These are phyloP conservation scores for Penicillium robsamsonii DNA, from an alignment of 495 filamentous ascomycete species.

Conservation along the genomic window DNA sequence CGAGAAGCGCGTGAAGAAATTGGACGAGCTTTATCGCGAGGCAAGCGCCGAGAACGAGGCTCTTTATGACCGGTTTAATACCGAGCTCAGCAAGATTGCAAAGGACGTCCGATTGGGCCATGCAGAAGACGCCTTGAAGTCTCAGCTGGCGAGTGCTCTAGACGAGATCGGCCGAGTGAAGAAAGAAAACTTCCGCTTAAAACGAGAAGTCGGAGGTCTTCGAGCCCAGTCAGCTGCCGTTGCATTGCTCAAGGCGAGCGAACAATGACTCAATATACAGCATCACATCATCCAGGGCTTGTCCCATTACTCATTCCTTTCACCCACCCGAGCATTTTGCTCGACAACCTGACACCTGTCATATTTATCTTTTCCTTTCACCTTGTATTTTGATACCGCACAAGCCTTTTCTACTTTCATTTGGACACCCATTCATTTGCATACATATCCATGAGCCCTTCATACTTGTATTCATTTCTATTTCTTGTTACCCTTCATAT, in stretches of 20 bases:
- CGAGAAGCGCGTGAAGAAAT: slow-evolving; percentile 74
- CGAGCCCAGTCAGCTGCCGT: slow-evolving; percentile 44
- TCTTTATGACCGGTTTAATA: slow-evolving; percentile 89
- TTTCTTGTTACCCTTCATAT: slow-evolving; percentile 24
- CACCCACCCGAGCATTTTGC: not conserved
- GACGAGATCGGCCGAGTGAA: slow-evolving; percentile 70
- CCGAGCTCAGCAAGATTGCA: slow-evolving; percentile 80
- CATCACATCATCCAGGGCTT: slow-evolving; percentile 1
- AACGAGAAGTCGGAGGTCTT: slow-evolving; percentile 56
- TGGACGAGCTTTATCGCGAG: slow-evolving; percentile 88
- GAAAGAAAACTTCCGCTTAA: slow-evolving; percentile 73
- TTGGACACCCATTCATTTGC: slow-evolving; percentile 13
- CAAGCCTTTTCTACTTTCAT: slow-evolving; percentile 12
- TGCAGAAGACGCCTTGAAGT: slow-evolving; percentile 69
- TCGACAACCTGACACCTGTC: slow-evolving; percentile 6
- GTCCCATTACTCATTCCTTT: slow-evolving; percentile 3
- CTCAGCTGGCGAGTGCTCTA: slow-evolving; percentile 60
- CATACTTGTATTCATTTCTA: slow-evolving; percentile 21
- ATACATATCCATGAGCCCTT: slow-evolving; percentile 23
- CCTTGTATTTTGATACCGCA: slow-evolving; percentile 23
- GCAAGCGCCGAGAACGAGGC: slow-evolving; percentile 91
- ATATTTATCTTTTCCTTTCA: slow-evolving; percentile 15
- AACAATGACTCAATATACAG: slow-evolving; percentile 19
- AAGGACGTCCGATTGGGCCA: slow-evolving; percentile 70
- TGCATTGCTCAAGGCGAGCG: slow-evolving; percentile 39